Percentiles rank a stretch among this genome's conserved stretches.
Conservation (phyloP, 2,329 filamentous ascomycete genomes). For the Penicillium sp. region DNA sequence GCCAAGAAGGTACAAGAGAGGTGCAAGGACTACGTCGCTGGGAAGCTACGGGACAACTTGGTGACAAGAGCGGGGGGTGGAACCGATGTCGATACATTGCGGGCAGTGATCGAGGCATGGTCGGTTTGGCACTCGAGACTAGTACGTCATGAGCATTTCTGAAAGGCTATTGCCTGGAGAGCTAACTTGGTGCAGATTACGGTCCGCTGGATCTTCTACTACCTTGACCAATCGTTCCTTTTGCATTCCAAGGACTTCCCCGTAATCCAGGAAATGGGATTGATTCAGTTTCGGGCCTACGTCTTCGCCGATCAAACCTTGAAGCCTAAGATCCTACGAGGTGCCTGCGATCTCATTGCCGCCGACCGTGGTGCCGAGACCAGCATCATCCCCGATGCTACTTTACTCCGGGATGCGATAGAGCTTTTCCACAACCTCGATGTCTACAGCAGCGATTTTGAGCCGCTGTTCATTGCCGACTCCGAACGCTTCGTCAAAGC, state of each 20-base stretch:
- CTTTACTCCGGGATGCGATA: slow-evolving; percentile 72
- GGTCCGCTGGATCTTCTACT: slow-evolving; percentile 88
- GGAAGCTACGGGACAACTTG: slow-evolving; percentile 60
- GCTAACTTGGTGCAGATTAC: slow-evolving; percentile 56
- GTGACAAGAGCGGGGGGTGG: slow-evolving; percentile 56
- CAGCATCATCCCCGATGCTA: slow-evolving; percentile 59
- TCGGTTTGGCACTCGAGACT: slow-evolving; percentile 75
- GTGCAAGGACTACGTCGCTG: slow-evolving; percentile 65
- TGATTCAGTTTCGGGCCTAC: slow-evolving; percentile 69
- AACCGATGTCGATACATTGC: slow-evolving; percentile 66
- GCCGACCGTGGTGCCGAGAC: slow-evolving; percentile 64
- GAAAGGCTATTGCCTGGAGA: neutral
- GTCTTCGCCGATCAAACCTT: slow-evolving; percentile 59
- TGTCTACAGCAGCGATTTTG: slow-evolving; percentile 78
- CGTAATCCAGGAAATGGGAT: slow-evolving; percentile 79
- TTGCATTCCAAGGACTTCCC: slow-evolving; percentile 69
- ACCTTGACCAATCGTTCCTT: slow-evolving; percentile 86
- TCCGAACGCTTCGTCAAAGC: slow-evolving; percentile 69
- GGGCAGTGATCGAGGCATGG: slow-evolving; percentile 67
- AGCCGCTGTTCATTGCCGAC: slow-evolving; percentile 68
- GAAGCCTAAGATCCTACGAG: slow-evolving; percentile 60
- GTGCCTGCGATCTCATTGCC: slow-evolving; percentile 75
- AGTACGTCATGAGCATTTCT: slow-evolving; percentile 50
- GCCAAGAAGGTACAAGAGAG: slow-evolving; percentile 66
- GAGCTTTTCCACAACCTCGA: slow-evolving; percentile 83